Conservation (phyloP, 2,329 filamentous ascomycete genomes). For the Alternaria triticina region DNA sequence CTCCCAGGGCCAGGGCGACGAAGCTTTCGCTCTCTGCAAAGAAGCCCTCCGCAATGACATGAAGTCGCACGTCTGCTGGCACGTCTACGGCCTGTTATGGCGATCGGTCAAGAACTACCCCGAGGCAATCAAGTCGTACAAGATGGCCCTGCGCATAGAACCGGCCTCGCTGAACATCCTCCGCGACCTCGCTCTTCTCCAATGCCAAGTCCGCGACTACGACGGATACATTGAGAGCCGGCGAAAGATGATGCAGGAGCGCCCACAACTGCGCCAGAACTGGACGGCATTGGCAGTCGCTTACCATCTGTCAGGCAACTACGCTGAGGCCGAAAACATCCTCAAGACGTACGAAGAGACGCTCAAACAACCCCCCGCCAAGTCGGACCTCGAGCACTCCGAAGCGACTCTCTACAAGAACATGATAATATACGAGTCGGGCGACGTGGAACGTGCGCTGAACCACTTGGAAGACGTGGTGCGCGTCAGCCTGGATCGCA, state of each 20-base stretch:
- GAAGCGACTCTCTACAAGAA: conserved; percentile 97
- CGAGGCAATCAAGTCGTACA: conserved; percentile 98
- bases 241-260: conserved; percentile 82
- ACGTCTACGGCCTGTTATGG: conserved; percentile 95
- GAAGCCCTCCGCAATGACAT: conserved; percentile 92
- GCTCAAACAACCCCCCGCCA: conserved; percentile 77
- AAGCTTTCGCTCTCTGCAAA: conserved; percentile 93
- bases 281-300: conserved; percentile 98
- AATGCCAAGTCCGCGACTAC: conserved; percentile 97
- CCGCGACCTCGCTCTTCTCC: conserved; percentile 88
- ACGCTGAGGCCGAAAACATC: conserved; percentile 86
- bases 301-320: conserved; percentile 86
- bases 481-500: conserved; percentile 80
- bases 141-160: conserved; percentile 89
- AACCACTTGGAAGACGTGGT: conserved; percentile 81
- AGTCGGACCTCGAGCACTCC: conserved; percentile 86
- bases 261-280: conserved; percentile 83
- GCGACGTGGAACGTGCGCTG: conserved; percentile 80
- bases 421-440: conserved; percentile 86
- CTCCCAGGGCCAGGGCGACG: conserved; percentile 86
- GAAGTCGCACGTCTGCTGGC: conserved; percentile 99
- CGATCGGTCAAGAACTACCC: conserved; percentile 96
- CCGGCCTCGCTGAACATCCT: conserved; percentile 95
- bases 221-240: conserved; percentile 91
- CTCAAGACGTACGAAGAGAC: conserved; percentile 93